A percentile compares a stretch with the other conserved stretches of the same genome.
These are phyloP conservation scores for Arthrobotrys megalospora DNA, from an alignment of 2,329 filamentous ascomycete genomes.

Conservation along the genomic window DNA sequence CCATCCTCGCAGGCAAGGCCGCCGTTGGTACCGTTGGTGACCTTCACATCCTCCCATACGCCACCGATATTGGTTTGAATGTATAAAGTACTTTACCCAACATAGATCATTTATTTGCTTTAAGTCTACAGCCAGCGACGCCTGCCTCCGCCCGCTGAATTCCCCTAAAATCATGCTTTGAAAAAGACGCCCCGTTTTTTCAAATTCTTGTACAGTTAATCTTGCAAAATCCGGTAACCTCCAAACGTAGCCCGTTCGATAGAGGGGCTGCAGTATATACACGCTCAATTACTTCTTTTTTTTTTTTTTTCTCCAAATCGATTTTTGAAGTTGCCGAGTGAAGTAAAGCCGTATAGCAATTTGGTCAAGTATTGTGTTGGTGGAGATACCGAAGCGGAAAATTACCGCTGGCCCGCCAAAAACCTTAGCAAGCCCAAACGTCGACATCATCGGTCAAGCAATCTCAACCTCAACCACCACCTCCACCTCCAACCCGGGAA, in stretches of 20 bases:
- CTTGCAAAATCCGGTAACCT: conserved; percentile 41
- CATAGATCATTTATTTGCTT: conserved; percentile 45
- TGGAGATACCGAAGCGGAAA: conserved; percentile 45
- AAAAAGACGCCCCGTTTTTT: conserved; percentile 43
- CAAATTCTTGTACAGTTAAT: conserved; percentile 60
- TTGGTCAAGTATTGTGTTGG: conserved; percentile 12
- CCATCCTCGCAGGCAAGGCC: conserved; percentile 88
- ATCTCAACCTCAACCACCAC: conserved; percentile 25
- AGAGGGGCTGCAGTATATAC: conserved; percentile 48
- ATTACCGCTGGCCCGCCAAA: conserved; percentile 45
- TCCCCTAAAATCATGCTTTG: conserved; percentile 31
- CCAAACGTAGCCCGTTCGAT: conserved; percentile 37
- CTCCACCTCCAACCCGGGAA: neutral
- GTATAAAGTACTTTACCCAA: conserved; percentile 74
- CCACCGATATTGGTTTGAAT: conserved; percentile 92
- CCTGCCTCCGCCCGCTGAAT: conserved; percentile 25
- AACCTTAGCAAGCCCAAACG: conserved; percentile 25
- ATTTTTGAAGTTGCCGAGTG: neutral
- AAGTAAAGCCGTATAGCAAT: neutral
- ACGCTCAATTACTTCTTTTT: conserved; percentile 37
- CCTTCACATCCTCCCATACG: conserved; percentile 89
- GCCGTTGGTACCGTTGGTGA: conserved; percentile 92
- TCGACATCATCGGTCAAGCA: conserved; percentile 35
- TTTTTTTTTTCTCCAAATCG: conserved; percentile 3
- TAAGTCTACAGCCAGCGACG: conserved; percentile 27